Conservation (phyloP, 2,329 filamentous ascomycete genomes). For the Cladosporium oxysporum region DNA sequence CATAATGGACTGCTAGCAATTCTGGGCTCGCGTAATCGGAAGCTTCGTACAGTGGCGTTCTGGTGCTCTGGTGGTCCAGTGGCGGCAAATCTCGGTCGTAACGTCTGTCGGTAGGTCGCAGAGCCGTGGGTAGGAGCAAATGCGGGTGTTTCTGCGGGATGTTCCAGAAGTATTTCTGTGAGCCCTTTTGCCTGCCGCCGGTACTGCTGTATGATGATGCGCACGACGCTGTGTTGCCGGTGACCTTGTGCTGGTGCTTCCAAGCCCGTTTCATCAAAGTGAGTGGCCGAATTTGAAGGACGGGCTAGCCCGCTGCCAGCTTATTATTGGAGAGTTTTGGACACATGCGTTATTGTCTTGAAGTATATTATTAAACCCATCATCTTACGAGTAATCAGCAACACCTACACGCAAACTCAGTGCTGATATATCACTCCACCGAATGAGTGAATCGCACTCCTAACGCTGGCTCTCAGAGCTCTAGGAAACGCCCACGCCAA, state of each 20-base stretch:
- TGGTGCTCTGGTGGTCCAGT: constrained; percentile 5
- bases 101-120: constrained; percentile 7
- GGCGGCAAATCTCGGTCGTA: constrained; percentile 13
- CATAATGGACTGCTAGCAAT: constrained; percentile 29
- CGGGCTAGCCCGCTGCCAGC: neutral
- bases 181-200: neutral
- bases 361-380: neutral
- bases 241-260: constrained; percentile 9
- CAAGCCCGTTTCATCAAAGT: neutral
- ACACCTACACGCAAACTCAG: neutral
- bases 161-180: constrained; percentile 17
- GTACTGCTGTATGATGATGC: constrained; percentile 5
- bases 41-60: constrained; percentile 14
- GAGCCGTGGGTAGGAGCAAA: neutral
- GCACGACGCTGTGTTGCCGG: constrained; percentile 11
- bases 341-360: neutral
- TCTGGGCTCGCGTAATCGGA: constrained; percentile 12
- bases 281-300: neutral
- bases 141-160: constrained; percentile 7
- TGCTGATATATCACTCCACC: neutral
- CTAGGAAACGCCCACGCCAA: neutral
- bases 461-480: neutral
- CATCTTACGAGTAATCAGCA: neutral
- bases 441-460: neutral
- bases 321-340: neutral